These are phyloP conservation scores for Penicillium glabrum DNA, from an alignment of 2,329 filamentous ascomycete genomes.

Conservation along the genomic window DNA sequence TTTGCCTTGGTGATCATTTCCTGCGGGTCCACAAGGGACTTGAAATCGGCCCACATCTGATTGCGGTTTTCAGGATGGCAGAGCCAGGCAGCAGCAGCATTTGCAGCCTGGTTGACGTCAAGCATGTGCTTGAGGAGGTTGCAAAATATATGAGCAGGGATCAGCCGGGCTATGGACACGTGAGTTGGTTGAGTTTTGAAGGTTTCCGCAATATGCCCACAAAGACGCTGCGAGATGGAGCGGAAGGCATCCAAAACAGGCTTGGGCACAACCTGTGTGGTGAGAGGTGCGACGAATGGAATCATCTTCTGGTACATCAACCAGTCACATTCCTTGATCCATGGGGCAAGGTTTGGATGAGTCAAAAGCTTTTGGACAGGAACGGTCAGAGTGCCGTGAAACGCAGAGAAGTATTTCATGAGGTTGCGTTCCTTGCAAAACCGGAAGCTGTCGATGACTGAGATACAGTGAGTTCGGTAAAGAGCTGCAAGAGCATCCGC, in stretches of 20 bases:
- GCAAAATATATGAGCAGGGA: slow-evolving; percentile 85
- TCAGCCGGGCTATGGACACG: slow-evolving; percentile 81
- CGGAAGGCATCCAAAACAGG: slow-evolving; percentile 82
- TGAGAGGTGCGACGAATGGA: slow-evolving; percentile 82
- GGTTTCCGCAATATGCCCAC: slow-evolving; percentile 77
- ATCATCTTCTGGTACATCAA: slow-evolving; percentile 97
- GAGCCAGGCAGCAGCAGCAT: slow-evolving; percentile 90
- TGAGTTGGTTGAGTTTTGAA: slow-evolving; percentile 84
- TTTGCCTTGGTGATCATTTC: slow-evolving; percentile 44
- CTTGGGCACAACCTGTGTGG: slow-evolving; percentile 86
- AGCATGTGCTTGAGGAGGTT: slow-evolving; percentile 82
- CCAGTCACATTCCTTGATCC: slow-evolving; percentile 96
- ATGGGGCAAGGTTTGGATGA: slow-evolving; percentile 76
- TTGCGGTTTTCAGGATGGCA: slow-evolving; percentile 85
- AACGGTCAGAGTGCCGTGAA: slow-evolving; percentile 94
- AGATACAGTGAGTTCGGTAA: slow-evolving; percentile 93
- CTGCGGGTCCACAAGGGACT: slow-evolving; percentile 39
- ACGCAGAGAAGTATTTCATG: slow-evolving; percentile 90
- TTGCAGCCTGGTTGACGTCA: slow-evolving; percentile 88
- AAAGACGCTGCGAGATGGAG: slow-evolving; percentile 79
- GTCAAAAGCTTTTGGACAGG: slow-evolving; percentile 91
- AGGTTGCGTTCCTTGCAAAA: slow-evolving; percentile 97
- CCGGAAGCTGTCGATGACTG: slow-evolving; percentile 89
- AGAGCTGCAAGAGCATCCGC: slow-evolving; percentile 82
- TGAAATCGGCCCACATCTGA: slow-evolving; percentile 91